A percentile compares a stretch with the other conserved stretches of the same genome.
These are phyloP conservation scores for Debaryomycetaceae sp. DNA, from an alignment of 1,139 yeast species.

Conservation along the genomic window DNA sequence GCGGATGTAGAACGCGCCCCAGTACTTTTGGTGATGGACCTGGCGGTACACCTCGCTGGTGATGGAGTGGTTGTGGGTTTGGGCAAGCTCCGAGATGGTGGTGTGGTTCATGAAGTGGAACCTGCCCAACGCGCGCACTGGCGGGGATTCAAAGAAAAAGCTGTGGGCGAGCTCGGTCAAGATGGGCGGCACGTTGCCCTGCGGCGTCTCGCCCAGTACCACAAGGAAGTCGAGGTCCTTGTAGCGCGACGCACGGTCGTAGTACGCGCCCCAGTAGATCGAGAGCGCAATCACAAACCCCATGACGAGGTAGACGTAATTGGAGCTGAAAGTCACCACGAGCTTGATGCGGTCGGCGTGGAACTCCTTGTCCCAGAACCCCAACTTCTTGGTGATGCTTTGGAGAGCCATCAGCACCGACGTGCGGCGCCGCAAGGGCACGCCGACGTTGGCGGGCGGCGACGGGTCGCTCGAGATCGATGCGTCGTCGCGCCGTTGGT, in stretches of 20 bases:
- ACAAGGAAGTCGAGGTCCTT: constrained; percentile 22
- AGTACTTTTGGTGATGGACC: constrained; percentile 28
- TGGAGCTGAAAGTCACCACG: constrained; percentile 16
- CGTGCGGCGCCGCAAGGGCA: neutral
- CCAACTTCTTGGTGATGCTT: constrained; percentile 16
- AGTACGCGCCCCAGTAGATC: constrained; percentile 32
- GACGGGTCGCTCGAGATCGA: neutral
- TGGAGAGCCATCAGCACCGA: constrained; percentile 20
- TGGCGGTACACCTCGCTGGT: constrained; percentile 25
- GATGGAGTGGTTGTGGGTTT: constrained; percentile 16
- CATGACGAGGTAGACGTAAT: constrained; percentile 20
- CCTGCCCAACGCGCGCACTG: constrained; percentile 18
- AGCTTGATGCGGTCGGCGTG: constrained; percentile 18
- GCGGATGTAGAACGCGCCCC: constrained; percentile 27
- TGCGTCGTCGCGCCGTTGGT: neutral
- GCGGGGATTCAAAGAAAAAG: constrained; percentile 21
- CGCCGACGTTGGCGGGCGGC: neutral
- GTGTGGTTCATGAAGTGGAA: constrained; percentile 21
- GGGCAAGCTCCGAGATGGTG: constrained; percentile 17
- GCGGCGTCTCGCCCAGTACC: constrained; percentile 20
- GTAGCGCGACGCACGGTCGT: constrained; percentile 17
- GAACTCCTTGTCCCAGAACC: constrained; percentile 28
- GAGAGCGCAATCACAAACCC: constrained; percentile 23
- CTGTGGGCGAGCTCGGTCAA: constrained; percentile 20
- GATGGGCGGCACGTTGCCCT: constrained; percentile 20